Evolutionary conservation across 148 eudicot genomes (phyloP).

Genomic region (Rhododendron kiyosumense): DNA sequence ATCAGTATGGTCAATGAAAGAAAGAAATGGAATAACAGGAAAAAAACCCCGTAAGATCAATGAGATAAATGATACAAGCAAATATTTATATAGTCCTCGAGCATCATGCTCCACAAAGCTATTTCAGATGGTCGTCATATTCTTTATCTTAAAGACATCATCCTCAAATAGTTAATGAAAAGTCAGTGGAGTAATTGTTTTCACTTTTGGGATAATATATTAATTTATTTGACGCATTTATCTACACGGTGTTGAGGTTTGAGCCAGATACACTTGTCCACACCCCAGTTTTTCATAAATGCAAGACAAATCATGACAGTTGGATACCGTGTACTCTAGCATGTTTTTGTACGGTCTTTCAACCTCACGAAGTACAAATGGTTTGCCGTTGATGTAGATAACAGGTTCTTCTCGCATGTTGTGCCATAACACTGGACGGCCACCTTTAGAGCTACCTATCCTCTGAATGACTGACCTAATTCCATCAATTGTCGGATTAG

Average conservation of each 20-base stretch:
- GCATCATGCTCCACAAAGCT: conserved; percentile 1
- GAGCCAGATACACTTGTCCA: not conserved
- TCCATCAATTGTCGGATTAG: conserved; percentile 89
- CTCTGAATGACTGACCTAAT: conserved; percentile 82
- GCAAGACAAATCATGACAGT: not conserved
- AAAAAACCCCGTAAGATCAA: too few relatives aligned
- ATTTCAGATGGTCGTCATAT: not conserved
- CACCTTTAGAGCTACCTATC: conserved; percentile 64
- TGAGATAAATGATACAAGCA: not conserved
- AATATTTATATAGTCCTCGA: not conserved
- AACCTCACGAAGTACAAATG: conserved; percentile 98
- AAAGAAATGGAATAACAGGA: not conserved
- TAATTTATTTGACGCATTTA: not conserved
- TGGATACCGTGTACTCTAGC: conserved; percentile 82
- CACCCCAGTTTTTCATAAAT: conserved; percentile 8
- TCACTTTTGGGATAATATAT: not conserved
- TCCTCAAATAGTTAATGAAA: not conserved
- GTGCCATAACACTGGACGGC: conserved; percentile 89
- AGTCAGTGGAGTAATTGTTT: not conserved
- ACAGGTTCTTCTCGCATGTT: conserved; percentile 99
- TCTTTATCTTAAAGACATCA: not conserved
- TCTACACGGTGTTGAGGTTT: not conserved
- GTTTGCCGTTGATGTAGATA: conserved; percentile 90
- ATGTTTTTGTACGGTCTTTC: conserved; percentile 96
- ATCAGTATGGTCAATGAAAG: not conserved